Evolutionary conservation across 352 stramenopile species (phyloP), one percentile per base, ranked within the genome.

Genomic region (Pythium sp.): DNA sequence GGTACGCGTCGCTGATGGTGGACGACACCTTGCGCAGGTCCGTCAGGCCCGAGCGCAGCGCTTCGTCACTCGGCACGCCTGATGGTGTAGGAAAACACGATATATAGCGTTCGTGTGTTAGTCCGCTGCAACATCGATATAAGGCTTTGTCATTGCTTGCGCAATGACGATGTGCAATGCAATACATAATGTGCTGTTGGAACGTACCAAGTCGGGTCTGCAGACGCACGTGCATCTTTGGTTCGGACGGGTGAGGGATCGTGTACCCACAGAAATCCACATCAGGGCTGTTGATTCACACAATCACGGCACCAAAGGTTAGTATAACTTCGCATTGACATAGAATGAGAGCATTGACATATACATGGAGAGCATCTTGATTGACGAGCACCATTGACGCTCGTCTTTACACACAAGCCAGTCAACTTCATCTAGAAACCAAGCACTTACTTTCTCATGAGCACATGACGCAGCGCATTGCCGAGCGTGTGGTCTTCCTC

Each of bases 201-300:
- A 2, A 43, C 61, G n/a, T 76, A 90, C 85, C 82, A 74, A 84
- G 72, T 51, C 80, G 81, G 9, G 87, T 96, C 77, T 98, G 95
- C 20, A 98, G 84, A 41, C 95, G 86, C 30, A 98, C 74, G 75
- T 98, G 94, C 75, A 98, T 96, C 65, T 98, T 94, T 26, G 93
- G 93, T 72, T 98, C 95, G 7, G 90, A 97, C 24, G 95, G 95
- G 81, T 98, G 95, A 43, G 95, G 95, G 47, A 98, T 97, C 41
- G 92, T 98, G 79, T 98, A 98, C 65, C 95, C 95, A 22, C 91
- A 95, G 72, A 98, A 98, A 54, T 96, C 87, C 12, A 98, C 92
- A 41, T 97, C 84, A 3, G 87, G 84, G 68, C 94, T 97, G 58
- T 47, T 57, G 14, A 18, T 2, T 26, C 67, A 53, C 5, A 54